Conservation (phyloP, 176 grass and related monocot genomes). For the Hordeum vulgare region DNA sequence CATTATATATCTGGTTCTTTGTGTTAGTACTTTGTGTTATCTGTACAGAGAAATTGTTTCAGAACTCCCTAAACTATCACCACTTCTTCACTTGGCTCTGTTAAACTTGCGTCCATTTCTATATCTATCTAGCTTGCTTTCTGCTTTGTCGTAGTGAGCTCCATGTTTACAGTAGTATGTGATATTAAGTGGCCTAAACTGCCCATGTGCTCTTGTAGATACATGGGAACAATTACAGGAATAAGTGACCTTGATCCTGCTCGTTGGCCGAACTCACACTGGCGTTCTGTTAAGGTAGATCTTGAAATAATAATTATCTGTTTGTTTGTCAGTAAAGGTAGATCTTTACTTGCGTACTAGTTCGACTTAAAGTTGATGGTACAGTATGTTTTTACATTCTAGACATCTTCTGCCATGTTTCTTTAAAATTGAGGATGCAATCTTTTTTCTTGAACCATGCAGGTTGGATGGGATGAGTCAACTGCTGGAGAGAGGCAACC, state of each 20-base stretch:
- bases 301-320: background rate
- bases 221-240: constrained; percentile 99
- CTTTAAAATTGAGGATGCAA: background rate
- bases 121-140: background rate
- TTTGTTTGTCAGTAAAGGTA: background rate
- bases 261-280: constrained; percentile 92
- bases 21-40: background rate
- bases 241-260: constrained; percentile 86
- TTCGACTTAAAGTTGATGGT: background rate
- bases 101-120: background rate
- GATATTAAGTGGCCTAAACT: constrained; percentile 14
- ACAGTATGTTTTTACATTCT: background rate
- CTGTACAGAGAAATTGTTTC: background rate
- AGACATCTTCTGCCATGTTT: background rate
- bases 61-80: background rate
- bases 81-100: background rate
- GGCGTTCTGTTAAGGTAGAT: constrained; percentile 93
- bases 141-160: background rate
- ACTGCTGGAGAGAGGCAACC: constrained; percentile 93
- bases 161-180: background rate
- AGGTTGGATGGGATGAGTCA: constrained; percentile 99
- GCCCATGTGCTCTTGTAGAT: constrained; percentile 40
- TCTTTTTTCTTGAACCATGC: constrained; percentile 18
- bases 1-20: background rate
- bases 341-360: background rate